Evolutionary conservation across 2,329 filamentous ascomycete species (phyloP).

Genomic region (Cercospora sp.): DNA sequence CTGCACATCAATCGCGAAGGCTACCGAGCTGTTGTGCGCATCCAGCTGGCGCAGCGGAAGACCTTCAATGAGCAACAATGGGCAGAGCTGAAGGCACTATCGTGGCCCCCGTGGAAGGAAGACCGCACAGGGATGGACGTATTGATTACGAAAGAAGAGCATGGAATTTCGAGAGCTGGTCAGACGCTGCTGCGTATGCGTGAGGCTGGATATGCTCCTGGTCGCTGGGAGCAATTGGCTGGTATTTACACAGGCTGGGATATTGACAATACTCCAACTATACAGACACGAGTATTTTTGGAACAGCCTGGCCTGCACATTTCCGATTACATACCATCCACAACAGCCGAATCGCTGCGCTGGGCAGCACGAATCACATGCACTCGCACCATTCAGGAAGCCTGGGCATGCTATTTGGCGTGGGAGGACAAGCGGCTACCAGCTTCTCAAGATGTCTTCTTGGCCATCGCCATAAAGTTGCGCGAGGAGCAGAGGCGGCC

Average conservation of each 20-base stretch:
- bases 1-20: constrained; percentile 59
- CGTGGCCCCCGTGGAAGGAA: constrained; percentile 68
- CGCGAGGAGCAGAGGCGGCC: constrained; percentile 36
- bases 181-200: constrained; percentile 58
- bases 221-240: constrained; percentile 56
- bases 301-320: constrained; percentile 23
- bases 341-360: neutral
- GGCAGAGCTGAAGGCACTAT: constrained; percentile 59
- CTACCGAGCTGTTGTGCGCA: constrained; percentile 56
- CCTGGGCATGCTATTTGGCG: constrained; percentile 64
- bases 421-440: constrained; percentile 50
- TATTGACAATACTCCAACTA: constrained; percentile 62
- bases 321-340: neutral
- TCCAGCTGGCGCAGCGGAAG: constrained; percentile 61
- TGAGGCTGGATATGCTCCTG: constrained; percentile 58
- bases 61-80: constrained; percentile 58
- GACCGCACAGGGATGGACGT: constrained; percentile 62
- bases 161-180: constrained; percentile 59
- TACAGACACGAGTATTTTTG: constrained; percentile 58
- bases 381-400: constrained; percentile 63
- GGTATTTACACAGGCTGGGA: constrained; percentile 63
- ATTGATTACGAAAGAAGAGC: constrained; percentile 56
- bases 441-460: constrained; percentile 49
- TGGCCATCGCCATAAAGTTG: constrained; percentile 61
- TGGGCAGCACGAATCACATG: constrained; percentile 61